phyloP scores from a whole-genome alignment of 1,284 basidiomycete species.

The Sporisorium sorghi region DNA sequence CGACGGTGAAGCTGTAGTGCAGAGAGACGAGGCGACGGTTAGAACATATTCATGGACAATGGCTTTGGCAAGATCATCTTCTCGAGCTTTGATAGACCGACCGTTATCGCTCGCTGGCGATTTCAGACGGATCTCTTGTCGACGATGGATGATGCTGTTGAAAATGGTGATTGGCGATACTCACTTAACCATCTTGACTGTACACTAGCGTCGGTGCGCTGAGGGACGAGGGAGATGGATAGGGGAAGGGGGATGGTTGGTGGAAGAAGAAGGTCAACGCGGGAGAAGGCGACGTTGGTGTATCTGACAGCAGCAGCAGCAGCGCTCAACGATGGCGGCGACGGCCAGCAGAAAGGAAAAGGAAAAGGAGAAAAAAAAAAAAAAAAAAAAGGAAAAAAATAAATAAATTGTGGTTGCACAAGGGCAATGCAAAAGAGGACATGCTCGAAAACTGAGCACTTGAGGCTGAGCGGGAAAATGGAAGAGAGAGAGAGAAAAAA shows the following conservation, averaged over 20 bases:
- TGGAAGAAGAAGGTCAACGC: conserved; percentile 21
- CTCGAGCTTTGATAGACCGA: background rate
- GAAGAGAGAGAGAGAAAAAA: conserved; percentile 16
- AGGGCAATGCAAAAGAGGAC: conserved; percentile 21
- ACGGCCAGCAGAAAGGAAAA: conserved; percentile 11
- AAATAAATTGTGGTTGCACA: conserved; percentile 15
- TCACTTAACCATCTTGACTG: conserved; percentile 61
- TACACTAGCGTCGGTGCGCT: conserved; percentile 52
- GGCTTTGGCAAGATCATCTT: background rate
- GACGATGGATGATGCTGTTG: conserved; percentile 11
- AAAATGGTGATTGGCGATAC: conserved; percentile 16
- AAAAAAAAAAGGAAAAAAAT: background rate
- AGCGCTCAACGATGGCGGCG: conserved; percentile 9
- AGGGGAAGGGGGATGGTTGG: conserved; percentile 32
- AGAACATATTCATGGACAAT: conserved; percentile 7
- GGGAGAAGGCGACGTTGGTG: conserved; percentile 14
- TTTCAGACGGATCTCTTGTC: background rate
- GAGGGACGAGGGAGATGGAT: conserved; percentile 41
- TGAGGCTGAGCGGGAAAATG: background rate
- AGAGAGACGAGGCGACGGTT: conserved; percentile 10
- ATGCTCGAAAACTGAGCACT: conserved; percentile 6
- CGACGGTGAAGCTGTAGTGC: conserved; percentile 71
- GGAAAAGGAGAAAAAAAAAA: conserved; percentile 1
- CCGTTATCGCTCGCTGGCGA: background rate
- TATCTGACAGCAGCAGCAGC: conserved; percentile 5